A percentile compares a stretch with the other conserved stretches of the same genome.
phyloP scores from a whole-genome alignment of 2,329 filamentous ascomycete genomes.

The Penicillium sp. region DNA sequence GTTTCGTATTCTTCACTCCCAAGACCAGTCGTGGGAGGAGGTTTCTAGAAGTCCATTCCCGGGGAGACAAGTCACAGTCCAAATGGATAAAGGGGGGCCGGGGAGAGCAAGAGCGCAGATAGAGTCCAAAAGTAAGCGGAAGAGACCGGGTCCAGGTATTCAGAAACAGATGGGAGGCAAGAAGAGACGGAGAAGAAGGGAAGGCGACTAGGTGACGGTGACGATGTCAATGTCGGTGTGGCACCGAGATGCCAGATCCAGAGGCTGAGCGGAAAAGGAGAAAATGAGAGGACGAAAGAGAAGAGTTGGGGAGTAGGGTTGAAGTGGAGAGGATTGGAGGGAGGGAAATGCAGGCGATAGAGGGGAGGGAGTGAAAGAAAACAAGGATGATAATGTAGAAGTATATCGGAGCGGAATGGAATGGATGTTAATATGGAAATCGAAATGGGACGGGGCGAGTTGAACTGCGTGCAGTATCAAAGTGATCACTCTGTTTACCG shows the following conservation, averaged over 20 bases:
- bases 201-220: slow-evolving; percentile 33
- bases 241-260: slow-evolving; percentile 4
- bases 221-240: background rate
- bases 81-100: no score
- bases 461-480: slow-evolving; percentile 1
- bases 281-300: background rate
- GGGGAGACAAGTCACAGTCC: no score
- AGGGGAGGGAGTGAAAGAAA: slow-evolving; percentile 8
- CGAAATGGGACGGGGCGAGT: slow-evolving; percentile 7
- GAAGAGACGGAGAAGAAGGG: no score
- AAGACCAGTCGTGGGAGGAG: no score
- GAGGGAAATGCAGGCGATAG: slow-evolving; percentile 13
- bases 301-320: no score
- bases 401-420: background rate
- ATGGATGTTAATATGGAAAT: background rate
- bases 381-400: slow-evolving; percentile 12
- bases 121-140: no score
- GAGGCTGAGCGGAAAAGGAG: slow-evolving; percentile 7
- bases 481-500: background rate
- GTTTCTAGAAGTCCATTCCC: no score
- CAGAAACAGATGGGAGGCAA: no score
- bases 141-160: no score
- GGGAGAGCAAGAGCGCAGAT: no score
- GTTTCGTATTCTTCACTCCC: no score
- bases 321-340: background rate